Conservation (phyloP, 495 filamentous ascomycete genomes). For the Penicillium parvum region DNA sequence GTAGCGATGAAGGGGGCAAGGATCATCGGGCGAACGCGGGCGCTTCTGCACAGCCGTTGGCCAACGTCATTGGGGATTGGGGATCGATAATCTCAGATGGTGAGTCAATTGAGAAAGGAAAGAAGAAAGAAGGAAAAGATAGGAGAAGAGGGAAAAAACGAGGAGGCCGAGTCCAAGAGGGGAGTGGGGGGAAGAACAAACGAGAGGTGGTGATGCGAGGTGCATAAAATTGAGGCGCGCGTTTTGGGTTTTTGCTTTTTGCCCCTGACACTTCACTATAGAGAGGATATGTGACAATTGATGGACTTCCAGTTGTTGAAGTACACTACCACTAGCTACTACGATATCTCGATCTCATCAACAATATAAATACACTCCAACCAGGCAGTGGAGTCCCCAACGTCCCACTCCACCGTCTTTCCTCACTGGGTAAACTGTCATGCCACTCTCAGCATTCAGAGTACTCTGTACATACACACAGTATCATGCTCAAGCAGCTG, state of each 20-base stretch:
- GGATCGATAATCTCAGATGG: no score
- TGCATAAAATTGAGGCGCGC: conserved; percentile 16
- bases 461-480: no score
- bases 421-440: conserved; percentile 1
- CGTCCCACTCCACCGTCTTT: conserved; percentile 1
- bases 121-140: conserved; percentile 5
- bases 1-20: conserved; percentile 15
- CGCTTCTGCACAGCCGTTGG: conserved; percentile 16
- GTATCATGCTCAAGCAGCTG: background rate
- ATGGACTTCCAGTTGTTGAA: no score
- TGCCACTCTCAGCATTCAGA: background rate
- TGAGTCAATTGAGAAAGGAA: no score
- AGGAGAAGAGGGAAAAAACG: conserved; percentile 5
- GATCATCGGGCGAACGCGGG: conserved; percentile 27
- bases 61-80: conserved; percentile 13
- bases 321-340: no score
- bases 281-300: no score
- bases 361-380: background rate
- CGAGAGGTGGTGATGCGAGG: conserved; percentile 7
- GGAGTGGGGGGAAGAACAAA: conserved; percentile 2
- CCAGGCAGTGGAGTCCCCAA: conserved; percentile 2
- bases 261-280: background rate
- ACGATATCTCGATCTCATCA: no score
- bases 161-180: conserved; percentile 11
- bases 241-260: background rate